Evolutionary conservation across 257 asterid genomes (phyloP).

Genomic region (Solanum sejunctum): DNA sequence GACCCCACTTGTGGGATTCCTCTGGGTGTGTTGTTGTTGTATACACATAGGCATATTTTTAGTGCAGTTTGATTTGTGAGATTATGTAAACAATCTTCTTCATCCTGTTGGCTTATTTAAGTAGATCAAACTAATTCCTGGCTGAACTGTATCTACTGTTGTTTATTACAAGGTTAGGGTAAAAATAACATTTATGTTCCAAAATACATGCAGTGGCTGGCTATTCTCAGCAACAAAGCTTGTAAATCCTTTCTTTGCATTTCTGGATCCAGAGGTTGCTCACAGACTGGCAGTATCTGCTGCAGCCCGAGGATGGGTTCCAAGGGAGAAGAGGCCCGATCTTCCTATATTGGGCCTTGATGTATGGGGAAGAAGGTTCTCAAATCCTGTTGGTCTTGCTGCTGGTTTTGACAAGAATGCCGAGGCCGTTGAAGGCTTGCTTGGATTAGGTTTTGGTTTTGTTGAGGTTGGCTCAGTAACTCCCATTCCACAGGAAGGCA

Average conservation of each 20-base stretch:
- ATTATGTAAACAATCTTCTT: neutral
- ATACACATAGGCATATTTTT: neutral
- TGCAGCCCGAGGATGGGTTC: too few relatives aligned
- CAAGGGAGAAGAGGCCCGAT: too few relatives aligned
- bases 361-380: too few relatives aligned
- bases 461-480: conserved; percentile 99
- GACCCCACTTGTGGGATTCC: too few relatives aligned
- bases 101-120: neutral
- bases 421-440: neutral
- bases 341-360: too few relatives aligned
- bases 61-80: neutral
- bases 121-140: neutral
- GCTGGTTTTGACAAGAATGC: too few relatives aligned
- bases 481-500: conserved; percentile 88
- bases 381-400: too few relatives aligned
- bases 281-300: too few relatives aligned
- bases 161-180: neutral
- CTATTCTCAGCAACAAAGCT: conserved; percentile 86
- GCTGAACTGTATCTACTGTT: neutral
- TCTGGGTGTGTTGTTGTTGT: too few relatives aligned
- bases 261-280: conserved; percentile 32
- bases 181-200: neutral
- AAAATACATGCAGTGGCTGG: conserved; percentile 72
- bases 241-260: conserved; percentile 93
- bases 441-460: conserved; percentile 92